Base-by-base conservation (phyloP, 192 early-diverging fungal genomes). In the Gigaspora rosea region DNA sequence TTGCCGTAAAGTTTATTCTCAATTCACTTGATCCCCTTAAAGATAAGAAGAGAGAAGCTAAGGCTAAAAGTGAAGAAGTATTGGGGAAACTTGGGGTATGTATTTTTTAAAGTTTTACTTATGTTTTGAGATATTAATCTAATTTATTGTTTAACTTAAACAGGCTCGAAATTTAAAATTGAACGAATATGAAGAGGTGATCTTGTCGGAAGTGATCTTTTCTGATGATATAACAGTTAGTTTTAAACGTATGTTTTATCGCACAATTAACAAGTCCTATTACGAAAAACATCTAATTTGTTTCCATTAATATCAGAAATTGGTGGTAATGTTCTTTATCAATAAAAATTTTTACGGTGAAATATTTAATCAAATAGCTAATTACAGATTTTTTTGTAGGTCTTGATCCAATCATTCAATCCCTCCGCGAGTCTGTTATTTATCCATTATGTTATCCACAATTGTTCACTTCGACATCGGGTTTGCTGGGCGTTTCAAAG, bases 351-450 rank as follows among this genome's bases (percentile, higher is more conserved):
- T 41, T 41, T 41, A 41, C 41, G 7, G 7, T 7, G 41, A 41
- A 41, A 41, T 41, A 41, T 41, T 6, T 41, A 41, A 41, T 41
- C 0, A 7, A 41, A 41, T 41, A 2, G 41, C 41, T 41, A 41
- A 35, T 35, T 56, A 72, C 62, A n/a, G 20, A 52, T 61, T 57
- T 32, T 54, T 9, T 47, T 94, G n/a, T n/a, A 72, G 98, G 98
- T 16, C 83, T 99, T 56, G 96, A 98, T 80, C 87, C 89, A 20
- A 97, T 98, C 65, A 93, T 98, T 78, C 91, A 94, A 70, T 91
- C 91, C 41, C 82, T 99, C 22, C 93, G 92, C 75, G 98, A 99
- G 80, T 92, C 93, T 75, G 97, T 99, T 12, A 99, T 99, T 70
- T 96, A 94, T 79, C 98, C 98, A 49, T 86, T 99, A 32, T 90